phyloP scores from a whole-genome alignment of 805 yeast genomes.

The Lipomyces sp. region DNA sequence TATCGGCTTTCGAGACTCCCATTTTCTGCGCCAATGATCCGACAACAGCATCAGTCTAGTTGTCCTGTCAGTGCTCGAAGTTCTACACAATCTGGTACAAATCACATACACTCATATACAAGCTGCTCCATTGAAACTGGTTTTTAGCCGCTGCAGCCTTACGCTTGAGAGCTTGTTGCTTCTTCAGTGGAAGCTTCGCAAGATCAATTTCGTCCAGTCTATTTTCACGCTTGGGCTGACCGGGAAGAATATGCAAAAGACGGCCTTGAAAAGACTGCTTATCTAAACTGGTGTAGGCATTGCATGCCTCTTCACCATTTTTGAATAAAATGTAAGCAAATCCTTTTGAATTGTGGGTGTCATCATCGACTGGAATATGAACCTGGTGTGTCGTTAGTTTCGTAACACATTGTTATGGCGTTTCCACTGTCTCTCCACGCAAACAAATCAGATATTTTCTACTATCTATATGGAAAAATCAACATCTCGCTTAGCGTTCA shows the following conservation, averaged over 20 bases:
- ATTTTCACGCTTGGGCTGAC: slow-evolving; percentile 78
- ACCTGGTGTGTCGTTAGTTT: slow-evolving; percentile 48
- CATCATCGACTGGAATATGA: slow-evolving; percentile 87
- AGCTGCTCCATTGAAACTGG: slow-evolving; percentile 93
- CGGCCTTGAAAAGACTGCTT: slow-evolving; percentile 94
- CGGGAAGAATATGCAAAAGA: slow-evolving; percentile 85
- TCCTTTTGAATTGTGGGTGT: slow-evolving; percentile 90
- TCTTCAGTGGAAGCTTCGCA: slow-evolving; percentile 88
- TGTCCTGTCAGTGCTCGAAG: not conserved
- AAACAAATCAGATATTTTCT: slow-evolving; percentile 32
- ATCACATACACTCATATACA: slow-evolving; percentile 65
- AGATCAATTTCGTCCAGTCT: slow-evolving; percentile 87
- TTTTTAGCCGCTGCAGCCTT: slow-evolving; percentile 83
- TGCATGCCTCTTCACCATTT: slow-evolving; percentile 71
- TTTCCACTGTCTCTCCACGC: not conserved
- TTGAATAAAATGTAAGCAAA: slow-evolving; percentile 81
- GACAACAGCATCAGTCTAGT: slow-evolving; percentile 78
- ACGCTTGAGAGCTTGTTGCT: slow-evolving; percentile 81
- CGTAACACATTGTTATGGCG: not conserved
- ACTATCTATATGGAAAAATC: slow-evolving; percentile 35
- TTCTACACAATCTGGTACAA: not conserved
- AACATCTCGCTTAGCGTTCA: slow-evolving; percentile 37
- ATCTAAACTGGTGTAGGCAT: slow-evolving; percentile 75
- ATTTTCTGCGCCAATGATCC: slow-evolving; percentile 84
- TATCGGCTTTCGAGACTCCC: slow-evolving; percentile 80